A percentile compares a stretch with the other conserved stretches of the same genome.
These are phyloP conservation scores for Apostasia shenzhenica DNA, from an alignment of 106 monocot species.

Conservation along the genomic window DNA sequence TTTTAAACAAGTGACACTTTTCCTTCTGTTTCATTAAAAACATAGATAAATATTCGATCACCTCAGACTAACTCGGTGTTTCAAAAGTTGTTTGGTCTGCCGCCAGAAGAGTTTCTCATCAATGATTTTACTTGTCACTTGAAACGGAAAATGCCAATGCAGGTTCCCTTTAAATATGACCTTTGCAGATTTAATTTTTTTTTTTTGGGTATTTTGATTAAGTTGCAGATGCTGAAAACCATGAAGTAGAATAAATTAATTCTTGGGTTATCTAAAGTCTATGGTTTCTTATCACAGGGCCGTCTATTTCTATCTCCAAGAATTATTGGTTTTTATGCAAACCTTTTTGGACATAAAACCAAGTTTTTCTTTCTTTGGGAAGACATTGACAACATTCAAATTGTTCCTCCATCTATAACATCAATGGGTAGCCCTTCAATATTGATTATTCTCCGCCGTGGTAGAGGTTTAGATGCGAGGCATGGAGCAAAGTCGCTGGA, in stretches of 20 bases:
- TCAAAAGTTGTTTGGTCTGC: slow-evolving; percentile 73
- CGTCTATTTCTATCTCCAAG: slow-evolving; percentile 87
- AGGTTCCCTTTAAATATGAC: slow-evolving; percentile 27
- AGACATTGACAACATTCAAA: slow-evolving; percentile 79
- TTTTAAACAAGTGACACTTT: background rate
- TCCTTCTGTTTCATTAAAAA: background rate
- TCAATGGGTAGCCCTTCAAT: slow-evolving; percentile 77
- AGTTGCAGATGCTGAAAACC: background rate
- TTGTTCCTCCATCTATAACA: slow-evolving; percentile 57
- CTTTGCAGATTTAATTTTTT: background rate
- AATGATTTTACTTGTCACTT: slow-evolving; percentile 86
- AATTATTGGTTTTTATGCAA: slow-evolving; percentile 78
- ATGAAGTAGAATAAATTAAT: background rate
- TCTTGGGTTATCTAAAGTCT: background rate
- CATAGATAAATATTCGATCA: slow-evolving; percentile 73
- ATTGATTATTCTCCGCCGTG: slow-evolving; percentile 53
- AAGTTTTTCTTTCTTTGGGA: slow-evolving; percentile 91
- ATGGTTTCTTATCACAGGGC: slow-evolving; percentile 35
- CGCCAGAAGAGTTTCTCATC: slow-evolving; percentile 85
- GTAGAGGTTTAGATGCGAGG: slow-evolving; percentile 72
- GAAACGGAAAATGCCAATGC: slow-evolving; percentile 91
- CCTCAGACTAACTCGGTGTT: slow-evolving; percentile 76
- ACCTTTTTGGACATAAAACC: slow-evolving; percentile 84
- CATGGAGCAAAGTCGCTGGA: slow-evolving; percentile 71
- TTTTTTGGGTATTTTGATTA: background rate